Evolutionary conservation across 78 protist genomes (phyloP), one percentile per base, ranked within the genome.

Genomic region (Dictyostelium discoideum): DNA sequence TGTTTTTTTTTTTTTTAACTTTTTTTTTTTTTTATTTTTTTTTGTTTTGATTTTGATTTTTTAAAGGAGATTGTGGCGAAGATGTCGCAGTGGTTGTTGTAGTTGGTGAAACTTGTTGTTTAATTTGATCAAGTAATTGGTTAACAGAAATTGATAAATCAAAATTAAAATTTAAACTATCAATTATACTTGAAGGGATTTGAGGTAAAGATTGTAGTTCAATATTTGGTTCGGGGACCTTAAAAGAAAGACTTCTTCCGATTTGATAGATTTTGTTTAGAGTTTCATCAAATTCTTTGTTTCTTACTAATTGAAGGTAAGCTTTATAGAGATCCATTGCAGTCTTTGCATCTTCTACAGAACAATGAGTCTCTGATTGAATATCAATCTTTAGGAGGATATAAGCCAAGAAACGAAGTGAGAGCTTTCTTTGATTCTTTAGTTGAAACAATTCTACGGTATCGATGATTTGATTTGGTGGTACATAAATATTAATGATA

Each of bases 381-480:
- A 98, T 97, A 76, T 95, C 98, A 16, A 29, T 72, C 3, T 87
- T 84, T 29, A 98, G 92, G 39, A 98, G 83, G 22, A 76, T 76
- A 44, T 88, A 90, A 18, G 97, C 96, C 37, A 98, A 79, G 84
- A 97, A 97, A 16, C 98, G 94, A 10, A 98, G 94, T 22, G 97
- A 90, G 3, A 98, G 13, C 50, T 96, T 92, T 42, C 99, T 83
- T 89, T 98, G 98, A 40, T 97, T 87, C 26, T 29, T 29, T 57
- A 96, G 57, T 84, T 94, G 96, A 96, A 76, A 97, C 20, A 98
- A 57, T 57, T 98, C 98, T 5, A 97, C 98, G 1, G 99, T 98
- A 67, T 98, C 99, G 18, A 98, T 88, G 85, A 98, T 92, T n/a
- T 97, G 98, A 16, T 94, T 95, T 2, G 92, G 96, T 65, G 98